phyloP scores from a whole-genome alignment of 805 yeast species.

The Candida caryicola region DNA sequence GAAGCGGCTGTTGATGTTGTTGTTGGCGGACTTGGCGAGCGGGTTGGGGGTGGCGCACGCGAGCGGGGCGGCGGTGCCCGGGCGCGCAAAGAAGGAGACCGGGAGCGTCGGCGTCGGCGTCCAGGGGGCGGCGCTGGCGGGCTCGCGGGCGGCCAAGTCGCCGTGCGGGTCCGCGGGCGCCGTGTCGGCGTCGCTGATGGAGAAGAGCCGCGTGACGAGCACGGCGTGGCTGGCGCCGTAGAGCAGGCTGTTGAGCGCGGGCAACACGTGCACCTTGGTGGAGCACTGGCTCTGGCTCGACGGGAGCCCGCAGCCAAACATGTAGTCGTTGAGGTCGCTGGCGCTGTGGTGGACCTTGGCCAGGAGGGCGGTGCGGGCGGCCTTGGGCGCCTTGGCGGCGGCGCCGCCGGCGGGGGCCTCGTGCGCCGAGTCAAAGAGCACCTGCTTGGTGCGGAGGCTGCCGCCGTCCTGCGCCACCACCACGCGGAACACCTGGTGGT shows the following conservation, averaged over 20 bases:
- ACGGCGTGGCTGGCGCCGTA: conserved; percentile 33
- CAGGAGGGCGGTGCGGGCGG: conserved; percentile 18
- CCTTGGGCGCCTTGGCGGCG: not conserved
- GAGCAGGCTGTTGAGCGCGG: conserved; percentile 37
- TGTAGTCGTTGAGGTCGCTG: conserved; percentile 47
- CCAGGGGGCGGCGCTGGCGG: conserved; percentile 30
- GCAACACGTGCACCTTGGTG: conserved; percentile 49
- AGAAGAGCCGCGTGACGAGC: conserved; percentile 46
- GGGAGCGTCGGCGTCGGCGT: conserved; percentile 41
- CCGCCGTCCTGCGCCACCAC: conserved; percentile 53
- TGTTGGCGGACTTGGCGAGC: conserved; percentile 5
- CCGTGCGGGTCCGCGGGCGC: not conserved
- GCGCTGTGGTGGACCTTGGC: conserved; percentile 38
- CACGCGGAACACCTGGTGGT: conserved; percentile 36
- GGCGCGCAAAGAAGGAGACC: conserved; percentile 11
- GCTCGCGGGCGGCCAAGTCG: conserved; percentile 2
- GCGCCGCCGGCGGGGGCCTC: conserved; percentile 14
- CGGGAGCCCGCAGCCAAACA: conserved; percentile 59
- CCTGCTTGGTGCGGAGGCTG: conserved; percentile 43
- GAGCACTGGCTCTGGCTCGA: conserved; percentile 42
- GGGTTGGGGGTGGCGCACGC: not conserved
- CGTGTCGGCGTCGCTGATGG: conserved; percentile 26
- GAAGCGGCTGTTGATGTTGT: conserved; percentile 35
- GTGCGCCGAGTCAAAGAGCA: conserved; percentile 44
- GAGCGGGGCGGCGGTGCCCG: not conserved